Evolutionary conservation across 1,139 yeast species (phyloP), one percentile per base, ranked within the genome.

Genomic region (Yamadazyma kanchanaburiensis): DNA sequence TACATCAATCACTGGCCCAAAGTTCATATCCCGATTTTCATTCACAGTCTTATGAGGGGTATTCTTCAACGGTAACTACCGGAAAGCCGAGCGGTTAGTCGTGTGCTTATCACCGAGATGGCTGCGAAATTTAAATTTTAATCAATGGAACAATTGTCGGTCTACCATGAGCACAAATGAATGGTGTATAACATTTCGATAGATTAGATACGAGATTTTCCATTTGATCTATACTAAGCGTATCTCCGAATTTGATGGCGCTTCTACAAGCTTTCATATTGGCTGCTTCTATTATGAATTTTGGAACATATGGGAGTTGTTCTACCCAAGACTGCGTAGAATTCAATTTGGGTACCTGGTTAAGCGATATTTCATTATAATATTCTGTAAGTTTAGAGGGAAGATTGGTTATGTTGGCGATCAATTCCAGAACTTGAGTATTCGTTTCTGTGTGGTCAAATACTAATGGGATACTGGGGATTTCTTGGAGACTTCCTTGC

Each of bases 131-230:
- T 25, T 23, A 27, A 5, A 30, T 17, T 12, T 14, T 7, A 3
- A 27, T 22, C 4, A 82, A 33, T 0, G 94, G 89, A 0, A 77
- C 70, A 10, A 82, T 55, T 0, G 89, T 73, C 0, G 95, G 95
- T 31, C 95, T 54, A 0, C 95, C 95, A 53, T 87, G 95, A 0
- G 95, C 95, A 61, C 95, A 87, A 34, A 74, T 79, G 41, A 84
- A 82, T 0, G 95, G 95, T 11, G 69, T 53, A 12, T 55, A 46
- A 46, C 95, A 85, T 3, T 35, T 24, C 0, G 62, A 44, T 15
- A 86, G 58, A 2, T 55, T 39, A 1, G 33, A 26, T 0, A 85
- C 44, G 26, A 84, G 43, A 0, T 45, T 27, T 3, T 45, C 35
- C 60, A 87, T 80, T 32, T 77, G 72, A 0, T 37, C 39, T 1